A percentile compares a stretch with the other conserved stretches of the same genome.
These are phyloP conservation scores for Trichophyton benhamiae DNA, from an alignment of 2,329 filamentous ascomycete genomes.

Conservation along the genomic window DNA sequence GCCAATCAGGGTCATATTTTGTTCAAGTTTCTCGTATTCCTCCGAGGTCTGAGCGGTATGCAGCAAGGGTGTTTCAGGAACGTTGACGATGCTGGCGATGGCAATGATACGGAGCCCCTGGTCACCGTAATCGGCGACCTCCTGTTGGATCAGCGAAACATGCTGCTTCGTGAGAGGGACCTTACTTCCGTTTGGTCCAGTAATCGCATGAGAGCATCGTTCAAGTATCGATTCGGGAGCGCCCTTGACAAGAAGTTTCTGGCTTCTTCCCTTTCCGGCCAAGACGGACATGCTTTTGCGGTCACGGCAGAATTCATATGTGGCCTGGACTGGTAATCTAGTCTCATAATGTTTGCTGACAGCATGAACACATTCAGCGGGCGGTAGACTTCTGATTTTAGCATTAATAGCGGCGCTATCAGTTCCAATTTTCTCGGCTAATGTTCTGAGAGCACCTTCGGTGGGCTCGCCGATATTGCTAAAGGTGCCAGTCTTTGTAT, in stretches of 20 bases:
- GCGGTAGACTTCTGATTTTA: slow-evolving; percentile 35
- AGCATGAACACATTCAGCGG: slow-evolving; percentile 58
- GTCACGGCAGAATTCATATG: slow-evolving; percentile 94
- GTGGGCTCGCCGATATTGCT: slow-evolving; percentile 87
- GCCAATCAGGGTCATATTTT: slow-evolving; percentile 86
- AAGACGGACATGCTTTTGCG: slow-evolving; percentile 99
- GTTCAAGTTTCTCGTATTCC: slow-evolving; percentile 78
- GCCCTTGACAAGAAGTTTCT: slow-evolving; percentile 88
- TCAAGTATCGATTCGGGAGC: slow-evolving; percentile 91
- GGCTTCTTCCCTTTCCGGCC: slow-evolving; percentile 54
- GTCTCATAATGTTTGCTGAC: slow-evolving; percentile 77
- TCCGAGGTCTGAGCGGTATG: slow-evolving; percentile 65
- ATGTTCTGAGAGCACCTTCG: slow-evolving; percentile 77
- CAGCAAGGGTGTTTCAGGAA: slow-evolving; percentile 57
- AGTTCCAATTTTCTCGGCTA: slow-evolving; percentile 91
- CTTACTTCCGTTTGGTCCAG: slow-evolving; percentile 67
- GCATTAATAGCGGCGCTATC: slow-evolving; percentile 51
- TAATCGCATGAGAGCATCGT: slow-evolving; percentile 69
- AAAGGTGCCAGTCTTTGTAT: slow-evolving; percentile 60
- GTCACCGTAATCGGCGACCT: slow-evolving; percentile 84
- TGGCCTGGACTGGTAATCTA: slow-evolving; percentile 61
- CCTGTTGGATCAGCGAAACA: slow-evolving; percentile 56
- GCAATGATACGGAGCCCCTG: slow-evolving; percentile 89
- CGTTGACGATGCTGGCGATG: slow-evolving; percentile 69
- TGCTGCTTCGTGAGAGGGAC: slow-evolving; percentile 61